Evolutionary conservation across 2,329 filamentous ascomycete genomes (phyloP), one percentile per base, ranked within the genome.

Genomic region (Aotearoamyces nothofagi): DNA sequence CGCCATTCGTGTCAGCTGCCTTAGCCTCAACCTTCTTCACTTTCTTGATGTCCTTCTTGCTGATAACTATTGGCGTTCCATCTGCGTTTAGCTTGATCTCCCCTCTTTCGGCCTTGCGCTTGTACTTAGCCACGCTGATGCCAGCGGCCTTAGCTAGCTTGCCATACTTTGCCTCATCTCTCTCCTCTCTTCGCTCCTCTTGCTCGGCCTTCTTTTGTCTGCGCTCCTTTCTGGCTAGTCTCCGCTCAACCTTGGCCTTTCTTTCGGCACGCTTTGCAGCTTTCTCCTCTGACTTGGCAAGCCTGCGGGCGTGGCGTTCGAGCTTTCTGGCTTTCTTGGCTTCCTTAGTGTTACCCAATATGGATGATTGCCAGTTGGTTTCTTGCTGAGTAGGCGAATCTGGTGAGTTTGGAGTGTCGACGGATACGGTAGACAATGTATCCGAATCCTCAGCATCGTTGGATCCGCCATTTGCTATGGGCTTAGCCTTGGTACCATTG

Each of bases 41-140:
- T 61, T 79, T 78, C 65, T 81, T 81, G 45, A 77, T 53, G 26
- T 80, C 74, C 58, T 81, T 82, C 64, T 82, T 82, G 60, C 71
- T 79, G 43, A 74, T 54, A 4, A 79, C 61, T 41, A 69, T 62
- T 22, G 78, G 71, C 29, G 64, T 73, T 33, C 78, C 78, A 36
- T 78, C 68, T 9, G 58, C 56, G 41, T 63, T 64, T 39, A 83
- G 57, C 47, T 70, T 61, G 39, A 84, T 77, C 46, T 83, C 76
- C 20, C 79, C 79, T 37, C 75, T 67, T 55, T 80, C 78, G 40
- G 72, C 72, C 63, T 83, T 83, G 51, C 75, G 66, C 61, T 78
- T 73, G 58, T 83, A 84, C 57, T 81, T 78, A 58, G 70, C 71
- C 30, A 79, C 67, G 5, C 74, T 78, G 34, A 84, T 60, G 36